Base-by-base conservation (phyloP, 2,329 filamentous ascomycete genomes). In the Fusarium zealandicum region DNA sequence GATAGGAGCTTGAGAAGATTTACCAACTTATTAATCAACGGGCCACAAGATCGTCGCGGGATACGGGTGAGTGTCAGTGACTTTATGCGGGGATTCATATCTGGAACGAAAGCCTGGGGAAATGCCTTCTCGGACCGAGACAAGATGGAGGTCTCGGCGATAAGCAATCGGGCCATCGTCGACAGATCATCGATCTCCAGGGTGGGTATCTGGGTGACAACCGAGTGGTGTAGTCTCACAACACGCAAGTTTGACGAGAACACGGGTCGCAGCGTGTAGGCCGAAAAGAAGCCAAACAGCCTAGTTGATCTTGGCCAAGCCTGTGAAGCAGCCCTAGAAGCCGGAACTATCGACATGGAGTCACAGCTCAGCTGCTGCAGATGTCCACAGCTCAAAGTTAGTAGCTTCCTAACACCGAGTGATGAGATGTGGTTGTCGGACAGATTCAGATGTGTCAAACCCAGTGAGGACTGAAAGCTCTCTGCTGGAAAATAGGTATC, bases 191-290 rank as follows among this genome's bases (percentile, higher is more conserved):
- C 69, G 7, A 74, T 69, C 5, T 73, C 54, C 4, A 85, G 57
- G 0, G 78, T 79, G 2, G 80, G 80, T 8, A 83, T 74, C 33
- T 78, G 76, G 0, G 85, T 88, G 6, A 87, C 77, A 2, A 86
- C 59, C 0, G 84, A 87, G 65, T 88, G 85, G 44, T 88, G 85
- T 6, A 85, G 72, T 11, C 80, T 78, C 2, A 87, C 69, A 1
- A 72, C 73, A 27, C 80, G 78, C 5, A 87, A 72, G 57, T 82
- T 82, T 1, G 80, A 78, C 1, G 81, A 82, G 43, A 81, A 71
- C 0, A 81, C 77, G 1, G 83, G 82, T 0, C 83, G 76, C 48
- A 84, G 78, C 8, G 81, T 59, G 60, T 83, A 75, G 1, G 77
- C 71, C 5, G 72, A 71, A 7, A 81, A 60, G 7, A 81, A 68